Percentiles rank a stretch among this genome's conserved stretches.
Conservation (phyloP, 2,329 filamentous ascomycete species). For the Aureobasidium uvarum region DNA sequence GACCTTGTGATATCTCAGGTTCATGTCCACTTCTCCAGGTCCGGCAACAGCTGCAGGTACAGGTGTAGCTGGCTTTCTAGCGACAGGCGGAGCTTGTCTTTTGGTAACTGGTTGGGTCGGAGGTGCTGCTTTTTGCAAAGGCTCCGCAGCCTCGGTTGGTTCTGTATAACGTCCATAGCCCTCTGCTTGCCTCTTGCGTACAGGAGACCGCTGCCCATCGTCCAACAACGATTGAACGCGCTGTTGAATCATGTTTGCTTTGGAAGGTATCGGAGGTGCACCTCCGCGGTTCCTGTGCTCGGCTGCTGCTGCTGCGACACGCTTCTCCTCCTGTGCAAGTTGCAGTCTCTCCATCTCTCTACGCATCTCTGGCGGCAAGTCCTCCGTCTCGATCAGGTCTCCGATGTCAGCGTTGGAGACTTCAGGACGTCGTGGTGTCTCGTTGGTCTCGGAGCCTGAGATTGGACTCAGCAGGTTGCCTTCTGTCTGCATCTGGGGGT, state of each 20-base stretch:
- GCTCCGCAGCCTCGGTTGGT: conserved; percentile 35
- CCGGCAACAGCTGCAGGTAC: neutral
- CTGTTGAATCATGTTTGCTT: conserved; percentile 84
- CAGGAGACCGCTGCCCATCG: conserved; percentile 64
- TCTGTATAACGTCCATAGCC: conserved; percentile 86
- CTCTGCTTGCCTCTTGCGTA: conserved; percentile 69
- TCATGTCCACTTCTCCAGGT: conserved; percentile 31
- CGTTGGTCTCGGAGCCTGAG: conserved; percentile 71
- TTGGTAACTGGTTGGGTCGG: conserved; percentile 4
- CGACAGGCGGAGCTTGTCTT: conserved; percentile 31
- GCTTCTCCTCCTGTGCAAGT: conserved; percentile 81
- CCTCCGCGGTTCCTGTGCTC: conserved; percentile 78
- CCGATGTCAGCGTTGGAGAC: conserved; percentile 54
- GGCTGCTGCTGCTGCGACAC: conserved; percentile 83
- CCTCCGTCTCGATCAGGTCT: conserved; percentile 61
- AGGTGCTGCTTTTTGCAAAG: conserved; percentile 5
- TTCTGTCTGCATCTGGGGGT: conserved; percentile 22
- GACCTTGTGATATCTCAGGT: conserved; percentile 28
- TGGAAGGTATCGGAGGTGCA: conserved; percentile 58
- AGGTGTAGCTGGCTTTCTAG: conserved; percentile 32
- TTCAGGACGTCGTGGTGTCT: conserved; percentile 57
- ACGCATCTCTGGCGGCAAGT: conserved; percentile 80
- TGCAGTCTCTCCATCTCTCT: conserved; percentile 82
- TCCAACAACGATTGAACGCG: conserved; percentile 82
- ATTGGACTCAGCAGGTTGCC: conserved; percentile 63